Percentiles rank a stretch among this genome's conserved stretches.
These are phyloP conservation scores for Epichloe festucae DNA, from an alignment of 2,329 filamentous ascomycete genomes.

Conservation along the genomic window DNA sequence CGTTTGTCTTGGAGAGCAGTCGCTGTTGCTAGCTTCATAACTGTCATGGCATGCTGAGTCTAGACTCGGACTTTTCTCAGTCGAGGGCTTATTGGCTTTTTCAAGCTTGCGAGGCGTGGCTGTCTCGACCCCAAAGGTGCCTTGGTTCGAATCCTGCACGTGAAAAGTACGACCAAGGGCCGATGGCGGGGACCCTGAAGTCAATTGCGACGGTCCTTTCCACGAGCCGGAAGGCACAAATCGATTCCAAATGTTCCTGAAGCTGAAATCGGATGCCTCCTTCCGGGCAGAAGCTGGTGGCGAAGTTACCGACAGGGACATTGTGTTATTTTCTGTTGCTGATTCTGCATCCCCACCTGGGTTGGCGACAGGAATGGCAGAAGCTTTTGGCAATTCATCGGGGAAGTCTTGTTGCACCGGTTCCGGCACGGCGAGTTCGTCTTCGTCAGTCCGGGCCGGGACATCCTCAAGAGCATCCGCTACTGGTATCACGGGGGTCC, in stretches of 20 bases:
- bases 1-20: neutral
- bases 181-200: neutral
- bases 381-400: too few species aligned
- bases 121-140: neutral
- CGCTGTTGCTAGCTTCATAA: neutral
- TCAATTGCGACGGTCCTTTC: slow-evolving; percentile 10
- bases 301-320: neutral
- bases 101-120: neutral
- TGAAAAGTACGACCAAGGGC: neutral
- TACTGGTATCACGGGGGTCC: too few species aligned
- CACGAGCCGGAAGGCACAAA: slow-evolving; percentile 14
- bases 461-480: neutral
- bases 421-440: neutral
- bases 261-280: slow-evolving; percentile 8
- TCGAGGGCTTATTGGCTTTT: neutral
- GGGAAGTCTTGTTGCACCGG: neutral
- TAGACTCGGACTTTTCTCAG: neutral
- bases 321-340: neutral
- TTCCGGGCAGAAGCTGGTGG: neutral
- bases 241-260: slow-evolving; percentile 12
- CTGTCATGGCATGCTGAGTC: neutral
- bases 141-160: neutral
- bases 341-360: neutral
- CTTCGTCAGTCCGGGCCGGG: neutral
- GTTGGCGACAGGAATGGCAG: neutral